Conservation (phyloP, 2,329 filamentous ascomycete species). For the Amesomyces nigricolor region DNA sequence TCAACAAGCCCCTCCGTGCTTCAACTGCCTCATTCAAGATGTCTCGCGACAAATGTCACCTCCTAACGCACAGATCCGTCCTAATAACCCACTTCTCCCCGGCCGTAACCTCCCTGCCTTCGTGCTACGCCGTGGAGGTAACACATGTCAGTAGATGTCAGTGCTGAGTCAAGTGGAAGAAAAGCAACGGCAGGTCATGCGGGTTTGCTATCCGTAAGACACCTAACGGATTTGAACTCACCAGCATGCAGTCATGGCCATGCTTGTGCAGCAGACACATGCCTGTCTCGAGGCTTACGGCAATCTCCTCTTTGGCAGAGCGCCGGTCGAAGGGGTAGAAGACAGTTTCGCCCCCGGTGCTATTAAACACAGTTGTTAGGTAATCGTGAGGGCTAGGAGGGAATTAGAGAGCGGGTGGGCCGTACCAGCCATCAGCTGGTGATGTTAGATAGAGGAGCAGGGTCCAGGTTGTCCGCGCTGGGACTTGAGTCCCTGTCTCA, state of each 20-base stretch:
- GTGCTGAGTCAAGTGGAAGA: neutral
- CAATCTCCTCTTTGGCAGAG: conserved; percentile 57
- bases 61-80: conserved; percentile 69
- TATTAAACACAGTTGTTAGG: neutral
- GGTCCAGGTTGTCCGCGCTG: conserved; percentile 81
- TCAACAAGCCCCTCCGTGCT: too few species aligned
- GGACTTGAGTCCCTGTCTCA: conserved; percentile 32
- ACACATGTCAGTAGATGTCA: neutral
- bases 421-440: conserved; percentile 59
- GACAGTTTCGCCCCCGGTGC: conserved; percentile 76
- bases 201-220: neutral
- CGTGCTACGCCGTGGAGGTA: conserved; percentile 49
- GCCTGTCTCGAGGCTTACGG: conserved; percentile 72
- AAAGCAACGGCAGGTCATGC: neutral
- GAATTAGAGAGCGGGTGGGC: neutral
- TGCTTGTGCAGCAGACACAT: conserved; percentile 84
- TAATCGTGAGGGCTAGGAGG: neutral
- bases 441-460: conserved; percentile 82
- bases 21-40: too few species aligned
- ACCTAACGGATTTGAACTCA: conserved; percentile 32
- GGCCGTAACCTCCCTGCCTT: conserved; percentile 69
- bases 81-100: conserved; percentile 91
- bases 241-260: conserved; percentile 79
- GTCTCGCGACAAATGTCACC: conserved; percentile 34
- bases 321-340: conserved; percentile 71